Evolutionary conservation across 1,284 basidiomycete species (phyloP).

Genomic region (Microbotryum violaceum): DNA sequence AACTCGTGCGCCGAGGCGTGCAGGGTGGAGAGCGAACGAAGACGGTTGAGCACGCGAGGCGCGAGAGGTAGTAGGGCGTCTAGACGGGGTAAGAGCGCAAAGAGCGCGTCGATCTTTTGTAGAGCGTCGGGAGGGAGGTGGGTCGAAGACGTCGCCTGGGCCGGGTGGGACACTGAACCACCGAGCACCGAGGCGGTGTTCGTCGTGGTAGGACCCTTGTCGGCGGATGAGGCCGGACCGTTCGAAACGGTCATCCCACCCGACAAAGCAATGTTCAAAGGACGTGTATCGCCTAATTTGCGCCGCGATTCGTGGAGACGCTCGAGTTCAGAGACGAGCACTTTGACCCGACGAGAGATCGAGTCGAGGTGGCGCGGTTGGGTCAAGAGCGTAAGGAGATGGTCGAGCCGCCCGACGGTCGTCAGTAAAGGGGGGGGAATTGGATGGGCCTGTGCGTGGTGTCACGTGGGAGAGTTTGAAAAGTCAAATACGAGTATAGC

Average conservation of each 20-base stretch:
- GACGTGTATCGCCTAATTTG: slow-evolving; percentile 39
- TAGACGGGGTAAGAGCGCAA: slow-evolving; percentile 68
- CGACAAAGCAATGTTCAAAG: slow-evolving; percentile 38
- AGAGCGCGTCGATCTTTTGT: slow-evolving; percentile 52
- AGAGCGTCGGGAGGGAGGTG: slow-evolving; percentile 47
- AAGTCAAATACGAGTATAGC: background rate
- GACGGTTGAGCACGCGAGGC: slow-evolving; percentile 77
- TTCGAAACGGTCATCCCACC: slow-evolving; percentile 40
- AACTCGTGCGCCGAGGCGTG: slow-evolving; percentile 77
- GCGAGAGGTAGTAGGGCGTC: slow-evolving; percentile 82
- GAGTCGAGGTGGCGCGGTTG: slow-evolving; percentile 95
- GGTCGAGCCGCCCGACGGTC: slow-evolving; percentile 71
- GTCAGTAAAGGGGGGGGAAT: slow-evolving; percentile 73
- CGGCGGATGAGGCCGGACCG: background rate
- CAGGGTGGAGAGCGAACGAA: slow-evolving; percentile 72
- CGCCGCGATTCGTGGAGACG: slow-evolving; percentile 56
- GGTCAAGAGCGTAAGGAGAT: slow-evolving; percentile 76
- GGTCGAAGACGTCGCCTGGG: slow-evolving; percentile 19
- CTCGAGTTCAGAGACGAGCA: slow-evolving; percentile 86
- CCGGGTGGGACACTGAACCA: slow-evolving; percentile 13
- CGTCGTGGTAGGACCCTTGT: slow-evolving; percentile 29
- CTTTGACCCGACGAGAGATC: slow-evolving; percentile 86
- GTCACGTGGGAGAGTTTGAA: slow-evolving; percentile 27
- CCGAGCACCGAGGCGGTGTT: slow-evolving; percentile 34
- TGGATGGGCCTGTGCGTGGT: slow-evolving; percentile 19